phyloP scores from a whole-genome alignment of 2,329 filamentous ascomycete species.

The Epichloe brachyelytri region DNA sequence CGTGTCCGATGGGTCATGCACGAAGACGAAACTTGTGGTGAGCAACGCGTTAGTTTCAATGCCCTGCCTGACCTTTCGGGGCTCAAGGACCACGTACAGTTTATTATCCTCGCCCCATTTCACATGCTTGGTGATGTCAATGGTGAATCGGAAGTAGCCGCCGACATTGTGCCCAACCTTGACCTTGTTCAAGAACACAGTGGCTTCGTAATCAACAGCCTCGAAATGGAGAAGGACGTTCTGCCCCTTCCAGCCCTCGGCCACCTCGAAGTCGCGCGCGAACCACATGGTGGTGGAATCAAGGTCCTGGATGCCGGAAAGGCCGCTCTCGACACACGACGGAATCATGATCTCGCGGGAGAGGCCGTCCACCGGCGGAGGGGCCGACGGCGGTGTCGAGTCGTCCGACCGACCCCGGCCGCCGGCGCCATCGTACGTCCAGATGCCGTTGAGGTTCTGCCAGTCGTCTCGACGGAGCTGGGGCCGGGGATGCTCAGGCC shows the following conservation, averaged over 20 bases:
- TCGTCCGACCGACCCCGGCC: conserved; percentile 6
- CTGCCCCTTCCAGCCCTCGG: conserved; percentile 31
- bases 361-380: conserved; percentile 15
- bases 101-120: conserved; percentile 34
- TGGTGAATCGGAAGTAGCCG: conserved; percentile 47
- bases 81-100: conserved; percentile 26
- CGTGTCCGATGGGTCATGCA: conserved; percentile 53
- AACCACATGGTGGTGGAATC: conserved; percentile 34
- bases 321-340: conserved; percentile 30
- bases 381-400: conserved; percentile 1
- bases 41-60: not conserved
- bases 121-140: conserved; percentile 41
- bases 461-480: conserved; percentile 40
- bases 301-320: conserved; percentile 34
- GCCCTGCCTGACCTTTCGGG: not conserved
- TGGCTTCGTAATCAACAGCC: conserved; percentile 44
- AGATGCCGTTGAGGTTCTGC: conserved; percentile 46
- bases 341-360: conserved; percentile 29
- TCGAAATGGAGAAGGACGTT: conserved; percentile 42
- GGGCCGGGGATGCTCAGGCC: conserved; percentile 46
- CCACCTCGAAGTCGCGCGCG: conserved; percentile 35
- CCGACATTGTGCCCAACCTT: conserved; percentile 40
- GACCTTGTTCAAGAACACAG: conserved; percentile 45
- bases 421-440: conserved; percentile 34
- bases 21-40: conserved; percentile 42